Conservation (phyloP, 2,329 filamentous ascomycete species). For the Curvularia spicifera region DNA sequence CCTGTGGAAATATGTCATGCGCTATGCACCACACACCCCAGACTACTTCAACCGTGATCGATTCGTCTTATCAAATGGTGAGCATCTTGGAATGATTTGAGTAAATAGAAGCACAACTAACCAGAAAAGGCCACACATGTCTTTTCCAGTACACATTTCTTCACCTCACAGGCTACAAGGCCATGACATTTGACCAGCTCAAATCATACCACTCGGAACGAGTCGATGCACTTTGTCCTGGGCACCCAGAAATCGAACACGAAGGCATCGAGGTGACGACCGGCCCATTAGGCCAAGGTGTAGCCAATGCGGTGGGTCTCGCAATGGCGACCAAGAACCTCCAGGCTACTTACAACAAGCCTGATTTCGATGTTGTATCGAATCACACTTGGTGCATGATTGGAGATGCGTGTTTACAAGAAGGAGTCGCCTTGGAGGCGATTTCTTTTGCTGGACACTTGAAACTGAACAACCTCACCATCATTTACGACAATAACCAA, state of each 20-base stretch:
- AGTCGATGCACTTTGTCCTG: conserved; percentile 59
- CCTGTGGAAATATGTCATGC: conserved; percentile 68
- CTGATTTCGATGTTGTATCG: conserved; percentile 56
- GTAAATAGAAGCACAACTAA: not conserved
- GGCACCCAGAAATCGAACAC: conserved; percentile 64
- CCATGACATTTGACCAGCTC: conserved; percentile 63
- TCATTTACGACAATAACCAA: conserved; percentile 68
- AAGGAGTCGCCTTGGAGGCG: conserved; percentile 64
- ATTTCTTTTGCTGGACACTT: conserved; percentile 64
- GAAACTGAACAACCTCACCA: conserved; percentile 62
- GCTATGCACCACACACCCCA: conserved; percentile 62
- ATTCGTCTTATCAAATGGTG: conserved; percentile 67
- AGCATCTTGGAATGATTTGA: not conserved
- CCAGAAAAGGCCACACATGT: conserved; percentile 53
- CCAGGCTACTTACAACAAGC: conserved; percentile 64
- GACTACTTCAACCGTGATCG: conserved; percentile 67
- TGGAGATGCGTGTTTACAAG: conserved; percentile 63
- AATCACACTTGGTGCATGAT: conserved; percentile 64
- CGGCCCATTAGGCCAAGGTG: conserved; percentile 64
- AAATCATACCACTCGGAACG: conserved; percentile 60
- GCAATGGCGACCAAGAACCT: conserved; percentile 65
- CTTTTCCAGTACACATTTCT: conserved; percentile 62
- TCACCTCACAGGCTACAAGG: conserved; percentile 60
- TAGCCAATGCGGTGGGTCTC: conserved; percentile 61
- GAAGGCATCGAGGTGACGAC: conserved; percentile 66